Conservation (phyloP, 257 asterid genomes). For the Solanum chaucha region DNA sequence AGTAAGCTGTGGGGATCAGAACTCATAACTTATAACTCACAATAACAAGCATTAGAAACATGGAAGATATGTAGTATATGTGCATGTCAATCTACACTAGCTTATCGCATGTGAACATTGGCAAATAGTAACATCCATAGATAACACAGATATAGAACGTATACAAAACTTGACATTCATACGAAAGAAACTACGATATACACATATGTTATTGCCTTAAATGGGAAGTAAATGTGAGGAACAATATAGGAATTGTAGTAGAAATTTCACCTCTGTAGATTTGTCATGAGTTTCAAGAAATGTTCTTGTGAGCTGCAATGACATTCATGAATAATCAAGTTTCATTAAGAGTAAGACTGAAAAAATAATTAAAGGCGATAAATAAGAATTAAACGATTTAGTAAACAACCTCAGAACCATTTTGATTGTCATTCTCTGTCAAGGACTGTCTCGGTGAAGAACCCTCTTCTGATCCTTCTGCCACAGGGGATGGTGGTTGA, state of each 20-base stretch:
- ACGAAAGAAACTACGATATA: background rate
- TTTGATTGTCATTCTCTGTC: constrained; percentile 14
- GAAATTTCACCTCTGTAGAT: constrained; percentile 39
- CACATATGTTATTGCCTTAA: background rate
- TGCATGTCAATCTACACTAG: background rate
- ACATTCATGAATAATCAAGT: background rate
- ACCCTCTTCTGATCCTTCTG: constrained; percentile 16
- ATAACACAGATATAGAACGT: background rate
- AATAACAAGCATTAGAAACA: background rate
- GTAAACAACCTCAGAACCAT: constrained; percentile 34
- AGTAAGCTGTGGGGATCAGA: background rate
- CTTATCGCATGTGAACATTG: background rate
- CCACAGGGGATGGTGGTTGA: constrained; percentile 3
- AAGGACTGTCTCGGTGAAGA: constrained; percentile 8
- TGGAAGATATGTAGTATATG: background rate
- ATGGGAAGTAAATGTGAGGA: background rate
- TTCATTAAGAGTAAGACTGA: background rate
- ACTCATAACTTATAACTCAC: background rate
- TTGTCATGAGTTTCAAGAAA: constrained; percentile 39
- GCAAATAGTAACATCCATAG: background rate
- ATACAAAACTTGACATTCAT: background rate
- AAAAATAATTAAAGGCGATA: background rate
- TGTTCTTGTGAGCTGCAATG: constrained; percentile 22
- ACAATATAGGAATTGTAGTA: background rate
- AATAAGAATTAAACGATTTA: background rate